Conservation (phyloP, 2,329 filamentous ascomycete genomes). For the Colletotrichum liaoningense region DNA sequence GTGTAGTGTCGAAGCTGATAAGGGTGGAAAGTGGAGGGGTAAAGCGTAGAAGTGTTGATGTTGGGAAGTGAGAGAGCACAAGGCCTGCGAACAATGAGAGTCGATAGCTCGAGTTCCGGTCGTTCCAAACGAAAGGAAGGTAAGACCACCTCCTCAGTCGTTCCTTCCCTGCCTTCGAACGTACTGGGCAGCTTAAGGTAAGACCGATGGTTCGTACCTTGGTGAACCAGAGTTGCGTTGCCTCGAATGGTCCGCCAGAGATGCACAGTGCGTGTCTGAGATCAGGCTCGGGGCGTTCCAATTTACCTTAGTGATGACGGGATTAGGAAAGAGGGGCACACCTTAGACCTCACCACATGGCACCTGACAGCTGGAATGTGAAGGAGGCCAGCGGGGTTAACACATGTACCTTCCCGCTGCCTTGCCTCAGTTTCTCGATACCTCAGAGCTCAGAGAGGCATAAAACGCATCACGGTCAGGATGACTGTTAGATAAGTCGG, state of each 20-base stretch:
- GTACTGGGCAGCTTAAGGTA: neutral
- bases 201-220: constrained; percentile 8
- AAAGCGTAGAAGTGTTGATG: neutral
- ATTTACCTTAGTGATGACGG: constrained; percentile 24
- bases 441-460: neutral
- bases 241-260: constrained; percentile 14
- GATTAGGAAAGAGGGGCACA: constrained; percentile 35
- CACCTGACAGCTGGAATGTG: constrained; percentile 11
- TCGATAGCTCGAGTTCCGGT: neutral
- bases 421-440: neutral
- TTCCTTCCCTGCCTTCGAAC: no score
- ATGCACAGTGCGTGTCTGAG: constrained; percentile 34
- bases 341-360: constrained; percentile 17
- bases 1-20: neutral
- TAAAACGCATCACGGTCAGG: no score
- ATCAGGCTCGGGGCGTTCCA: constrained; percentile 15
- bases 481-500: no score
- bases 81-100: neutral
- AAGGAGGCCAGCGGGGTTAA: neutral
- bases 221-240: neutral
- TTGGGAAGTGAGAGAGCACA: neutral
- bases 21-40: neutral
- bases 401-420: neutral
- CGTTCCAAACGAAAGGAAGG: neutral
- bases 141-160: neutral